phyloP scores from a whole-genome alignment of 108 stramenopile species.

The Skeletonema marinoi region DNA sequence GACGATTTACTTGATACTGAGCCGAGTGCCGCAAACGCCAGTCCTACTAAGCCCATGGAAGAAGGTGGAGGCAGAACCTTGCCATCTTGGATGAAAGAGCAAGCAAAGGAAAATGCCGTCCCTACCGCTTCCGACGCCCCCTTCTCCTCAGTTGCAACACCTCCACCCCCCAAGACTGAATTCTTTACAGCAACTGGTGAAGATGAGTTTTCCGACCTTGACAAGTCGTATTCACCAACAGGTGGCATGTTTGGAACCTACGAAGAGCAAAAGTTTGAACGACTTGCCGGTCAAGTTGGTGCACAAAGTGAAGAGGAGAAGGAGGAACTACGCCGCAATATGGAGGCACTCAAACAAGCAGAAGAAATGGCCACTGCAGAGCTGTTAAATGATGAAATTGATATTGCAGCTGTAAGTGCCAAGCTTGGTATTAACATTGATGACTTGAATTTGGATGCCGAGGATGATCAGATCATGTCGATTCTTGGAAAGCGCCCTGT shows the following conservation, averaged over 20 bases:
- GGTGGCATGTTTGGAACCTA: slow-evolving; percentile 60
- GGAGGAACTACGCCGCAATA: slow-evolving; percentile 57
- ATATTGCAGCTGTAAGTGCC: slow-evolving; percentile 16
- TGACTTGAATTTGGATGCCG: slow-evolving; percentile 26
- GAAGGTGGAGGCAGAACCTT: neutral
- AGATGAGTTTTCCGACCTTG: neutral
- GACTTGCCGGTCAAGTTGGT: slow-evolving; percentile 56
- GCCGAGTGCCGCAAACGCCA: neutral
- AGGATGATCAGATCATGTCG: slow-evolving; percentile 26
- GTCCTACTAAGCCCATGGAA: neutral
- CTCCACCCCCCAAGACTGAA: slow-evolving; percentile 50
- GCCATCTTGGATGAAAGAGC: slow-evolving; percentile 18
- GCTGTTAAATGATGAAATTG: slow-evolving; percentile 15
- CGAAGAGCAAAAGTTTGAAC: slow-evolving; percentile 70
- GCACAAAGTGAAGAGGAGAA: slow-evolving; percentile 65
- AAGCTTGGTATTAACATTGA: slow-evolving; percentile 25
- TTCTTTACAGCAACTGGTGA: slow-evolving; percentile 47
- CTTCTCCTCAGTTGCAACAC: neutral
- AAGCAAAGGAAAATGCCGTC: neutral
- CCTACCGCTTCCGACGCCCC: neutral
- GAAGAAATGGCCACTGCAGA: slow-evolving; percentile 24
- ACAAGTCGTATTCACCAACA: slow-evolving; percentile 1
- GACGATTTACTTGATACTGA: neutral
- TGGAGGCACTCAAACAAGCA: slow-evolving; percentile 48
- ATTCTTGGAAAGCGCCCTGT: slow-evolving; percentile 31